phyloP scores from a whole-genome alignment of 441 rosid species.

The Pelargonium citronellum region DNA sequence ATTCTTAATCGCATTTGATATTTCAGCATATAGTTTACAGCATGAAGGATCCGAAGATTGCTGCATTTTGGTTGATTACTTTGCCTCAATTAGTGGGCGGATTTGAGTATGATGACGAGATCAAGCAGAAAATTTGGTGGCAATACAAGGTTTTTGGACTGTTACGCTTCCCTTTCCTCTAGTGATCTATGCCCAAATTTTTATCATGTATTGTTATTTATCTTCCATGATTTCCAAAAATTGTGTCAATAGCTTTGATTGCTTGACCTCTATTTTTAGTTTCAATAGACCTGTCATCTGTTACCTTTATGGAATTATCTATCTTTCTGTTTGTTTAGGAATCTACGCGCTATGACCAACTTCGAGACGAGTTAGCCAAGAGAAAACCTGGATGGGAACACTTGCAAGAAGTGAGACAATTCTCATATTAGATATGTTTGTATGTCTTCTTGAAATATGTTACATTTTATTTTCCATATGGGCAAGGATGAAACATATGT shows the following conservation, averaged over 20 bases:
- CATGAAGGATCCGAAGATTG: constrained; percentile 94
- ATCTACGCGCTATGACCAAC: constrained; percentile 80
- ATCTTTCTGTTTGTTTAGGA: constrained; percentile 44
- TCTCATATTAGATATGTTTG: no score
- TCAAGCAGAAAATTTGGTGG: constrained; percentile 85
- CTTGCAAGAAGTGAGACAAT: constrained; percentile 67
- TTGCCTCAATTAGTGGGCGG: constrained; percentile 81
- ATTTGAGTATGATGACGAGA: constrained; percentile 69
- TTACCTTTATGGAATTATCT: constrained; percentile 15
- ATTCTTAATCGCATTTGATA: constrained; percentile 17
- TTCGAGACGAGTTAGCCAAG: constrained; percentile 70
- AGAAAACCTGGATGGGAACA: constrained; percentile 86
- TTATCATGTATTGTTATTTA: no score
- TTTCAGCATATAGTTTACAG: constrained; percentile 87
- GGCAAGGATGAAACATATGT: no score
- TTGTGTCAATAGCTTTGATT: no score
- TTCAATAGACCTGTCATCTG: no score
- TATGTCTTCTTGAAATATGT: no score
- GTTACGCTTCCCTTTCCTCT: constrained; percentile 10
- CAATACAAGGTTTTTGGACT: constrained; percentile 56
- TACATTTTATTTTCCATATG: no score
- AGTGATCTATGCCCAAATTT: not conserved
- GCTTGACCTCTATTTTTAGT: no score
- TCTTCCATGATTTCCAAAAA: no score
- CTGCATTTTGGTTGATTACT: constrained; percentile 87